A percentile compares a stretch with the other conserved stretches of the same genome.
Evolutionary conservation across 768 basidiomycete species (phyloP).

Genomic region (Boletellus sp.): DNA sequence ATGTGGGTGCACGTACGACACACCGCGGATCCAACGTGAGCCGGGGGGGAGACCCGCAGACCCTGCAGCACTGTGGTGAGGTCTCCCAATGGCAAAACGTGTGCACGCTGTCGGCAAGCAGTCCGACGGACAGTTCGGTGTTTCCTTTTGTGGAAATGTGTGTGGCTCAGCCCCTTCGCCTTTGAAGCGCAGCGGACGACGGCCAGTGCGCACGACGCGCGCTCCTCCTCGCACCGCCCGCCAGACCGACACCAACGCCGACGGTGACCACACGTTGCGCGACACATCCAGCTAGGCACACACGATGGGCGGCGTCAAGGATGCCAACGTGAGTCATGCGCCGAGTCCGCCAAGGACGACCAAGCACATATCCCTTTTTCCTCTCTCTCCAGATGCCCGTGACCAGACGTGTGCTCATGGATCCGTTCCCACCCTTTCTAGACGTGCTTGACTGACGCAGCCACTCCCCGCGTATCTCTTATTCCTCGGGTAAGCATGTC

Average conservation of each 20-base stretch:
- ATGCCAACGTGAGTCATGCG: conserved; percentile 28
- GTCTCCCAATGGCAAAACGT: background rate
- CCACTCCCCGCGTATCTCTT: conserved; percentile 26
- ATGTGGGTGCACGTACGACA: too few relatives aligned
- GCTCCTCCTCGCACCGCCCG: background rate
- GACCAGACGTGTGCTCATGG: conserved; percentile 11
- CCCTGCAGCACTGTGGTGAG: background rate
- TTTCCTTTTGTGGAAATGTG: conserved; percentile 12
- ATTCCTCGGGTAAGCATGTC: conserved; percentile 30
- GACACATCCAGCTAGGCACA: conserved; percentile 3
- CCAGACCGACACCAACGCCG: background rate
- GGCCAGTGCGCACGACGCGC: conserved; percentile 7
- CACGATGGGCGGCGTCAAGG: conserved; percentile 26
- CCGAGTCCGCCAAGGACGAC: conserved; percentile 23
- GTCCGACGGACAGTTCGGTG: background rate
- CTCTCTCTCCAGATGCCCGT: conserved; percentile 1
- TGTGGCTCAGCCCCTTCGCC: too few relatives aligned
- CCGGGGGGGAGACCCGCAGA: background rate
- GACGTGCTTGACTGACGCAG: conserved; percentile 27
- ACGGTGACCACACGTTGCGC: background rate
- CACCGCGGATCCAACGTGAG: too few relatives aligned
- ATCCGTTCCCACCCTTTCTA: conserved; percentile 24
- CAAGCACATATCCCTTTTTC: conserved; percentile 1
- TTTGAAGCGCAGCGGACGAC: background rate
- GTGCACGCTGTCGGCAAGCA: background rate